A percentile compares a stretch with the other conserved stretches of the same genome.
phyloP scores from a whole-genome alignment of 2,329 filamentous ascomycete genomes.

The Colletotrichum salicis region DNA sequence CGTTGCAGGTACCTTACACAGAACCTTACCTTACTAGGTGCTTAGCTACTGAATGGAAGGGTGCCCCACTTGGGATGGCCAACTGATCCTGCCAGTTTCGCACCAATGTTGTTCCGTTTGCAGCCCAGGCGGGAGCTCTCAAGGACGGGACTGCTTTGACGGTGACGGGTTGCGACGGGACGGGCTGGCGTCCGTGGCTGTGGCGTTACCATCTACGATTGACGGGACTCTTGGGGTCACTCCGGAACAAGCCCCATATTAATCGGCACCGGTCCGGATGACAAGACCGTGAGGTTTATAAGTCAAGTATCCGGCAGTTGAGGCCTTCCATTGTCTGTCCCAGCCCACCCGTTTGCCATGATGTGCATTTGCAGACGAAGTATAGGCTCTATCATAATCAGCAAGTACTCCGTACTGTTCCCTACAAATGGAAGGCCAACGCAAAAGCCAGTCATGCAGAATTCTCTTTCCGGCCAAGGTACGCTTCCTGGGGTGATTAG shows the following conservation, averaged over 20 bases:
- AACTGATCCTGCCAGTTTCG: conserved; percentile 32
- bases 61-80: conserved; percentile 18
- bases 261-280: conserved; percentile 2
- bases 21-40: no score
- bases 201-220: conserved; percentile 15
- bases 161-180: neutral
- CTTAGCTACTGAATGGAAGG: neutral
- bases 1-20: conserved; percentile 3
- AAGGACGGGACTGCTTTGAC: neutral
- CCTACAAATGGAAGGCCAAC: no score
- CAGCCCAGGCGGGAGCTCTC: neutral
- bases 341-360: no score
- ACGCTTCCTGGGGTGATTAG: neutral
- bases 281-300: no score
- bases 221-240: neutral
- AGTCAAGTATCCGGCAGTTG: no score
- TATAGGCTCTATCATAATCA: no score
- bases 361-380: no score
- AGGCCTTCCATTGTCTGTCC: neutral
- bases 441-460: neutral
- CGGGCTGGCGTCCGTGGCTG: neutral
- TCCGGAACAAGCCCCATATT: neutral
- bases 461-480: neutral
- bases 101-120: conserved; percentile 31
- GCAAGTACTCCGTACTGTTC: no score